Conservation (phyloP, 2,329 filamentous ascomycete genomes). For the Akanthomyces lecanii region DNA sequence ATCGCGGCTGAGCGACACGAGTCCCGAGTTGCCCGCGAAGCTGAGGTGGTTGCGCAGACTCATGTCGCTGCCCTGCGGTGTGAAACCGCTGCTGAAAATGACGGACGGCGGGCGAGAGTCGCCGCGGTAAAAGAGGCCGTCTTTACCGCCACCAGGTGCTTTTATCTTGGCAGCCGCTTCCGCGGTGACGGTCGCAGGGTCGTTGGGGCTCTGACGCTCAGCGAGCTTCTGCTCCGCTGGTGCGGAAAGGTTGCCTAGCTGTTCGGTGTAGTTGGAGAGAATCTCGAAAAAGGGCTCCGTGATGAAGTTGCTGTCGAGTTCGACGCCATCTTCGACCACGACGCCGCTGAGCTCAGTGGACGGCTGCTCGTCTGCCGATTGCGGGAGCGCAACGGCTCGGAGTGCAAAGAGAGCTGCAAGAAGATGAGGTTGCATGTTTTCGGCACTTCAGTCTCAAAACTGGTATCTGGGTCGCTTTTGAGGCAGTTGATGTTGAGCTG, state of each 20-base stretch:
- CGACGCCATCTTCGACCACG: neutral
- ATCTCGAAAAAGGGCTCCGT: neutral
- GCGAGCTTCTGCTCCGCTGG: too few relatives aligned
- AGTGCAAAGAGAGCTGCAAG: constrained; percentile 1
- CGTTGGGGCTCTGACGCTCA: too few relatives aligned
- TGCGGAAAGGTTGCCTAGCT: too few relatives aligned
- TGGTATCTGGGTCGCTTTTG: neutral
- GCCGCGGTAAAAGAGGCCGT: constrained; percentile 17
- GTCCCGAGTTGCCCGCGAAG: constrained; percentile 11
- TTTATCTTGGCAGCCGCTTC: neutral
- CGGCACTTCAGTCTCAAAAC: neutral
- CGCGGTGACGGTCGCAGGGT: neutral
- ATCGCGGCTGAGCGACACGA: constrained; percentile 2
- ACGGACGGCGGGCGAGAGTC: constrained; percentile 14
- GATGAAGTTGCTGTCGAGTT: neutral
- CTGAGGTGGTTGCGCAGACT: constrained; percentile 13
- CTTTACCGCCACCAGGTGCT: constrained; percentile 2
- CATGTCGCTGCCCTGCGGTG: constrained; percentile 9
- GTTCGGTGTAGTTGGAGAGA: too few relatives aligned
- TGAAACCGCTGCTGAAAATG: constrained; percentile 15
- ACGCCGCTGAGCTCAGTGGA: neutral
- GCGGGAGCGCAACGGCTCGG: neutral
- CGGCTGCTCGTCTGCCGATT: neutral
- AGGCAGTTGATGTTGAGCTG: neutral
- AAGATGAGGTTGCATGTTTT: neutral